Conservation (phyloP, 1,284 basidiomycete species). For the Ganoderma lingzhi region DNA sequence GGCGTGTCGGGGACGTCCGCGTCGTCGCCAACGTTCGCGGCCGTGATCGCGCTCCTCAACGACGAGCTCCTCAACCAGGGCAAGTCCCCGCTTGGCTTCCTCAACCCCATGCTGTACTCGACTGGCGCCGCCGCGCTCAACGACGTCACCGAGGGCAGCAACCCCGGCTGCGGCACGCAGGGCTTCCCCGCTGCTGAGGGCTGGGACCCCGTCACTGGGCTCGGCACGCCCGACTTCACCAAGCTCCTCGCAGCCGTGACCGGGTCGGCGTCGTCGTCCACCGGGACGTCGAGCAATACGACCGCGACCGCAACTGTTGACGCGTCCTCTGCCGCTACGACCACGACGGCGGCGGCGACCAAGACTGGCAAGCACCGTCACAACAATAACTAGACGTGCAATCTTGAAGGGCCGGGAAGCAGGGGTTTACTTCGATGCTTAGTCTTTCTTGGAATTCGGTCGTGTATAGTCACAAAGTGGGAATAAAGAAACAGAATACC, state of each 20-base stretch:
- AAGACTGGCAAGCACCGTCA: neutral
- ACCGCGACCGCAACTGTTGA: neutral
- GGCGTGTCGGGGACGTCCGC: constrained; percentile 63
- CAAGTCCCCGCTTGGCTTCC: constrained; percentile 53
- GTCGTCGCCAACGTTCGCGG: constrained; percentile 51
- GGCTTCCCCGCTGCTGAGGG: constrained; percentile 48
- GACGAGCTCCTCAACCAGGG: constrained; percentile 59
- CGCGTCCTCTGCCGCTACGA: neutral
- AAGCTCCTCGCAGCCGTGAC: constrained; percentile 33
- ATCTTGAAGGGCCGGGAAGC: neutral
- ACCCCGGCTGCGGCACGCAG: constrained; percentile 46
- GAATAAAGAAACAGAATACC: constrained; percentile 7
- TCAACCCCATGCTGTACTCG: constrained; percentile 55
- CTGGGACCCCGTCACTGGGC: constrained; percentile 53
- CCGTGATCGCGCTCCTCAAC: constrained; percentile 64
- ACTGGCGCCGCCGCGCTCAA: constrained; percentile 45
- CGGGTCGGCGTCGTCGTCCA: constrained; percentile 18
- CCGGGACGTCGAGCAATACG: constrained; percentile 3
- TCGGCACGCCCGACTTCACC: constrained; percentile 43
- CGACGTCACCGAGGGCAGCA: constrained; percentile 47
- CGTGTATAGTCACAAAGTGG: constrained; percentile 24
- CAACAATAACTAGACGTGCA: constrained; percentile 8
- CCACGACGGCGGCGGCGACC: neutral
- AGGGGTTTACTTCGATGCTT: constrained; percentile 41
- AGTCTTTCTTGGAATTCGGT: constrained; percentile 55